These are phyloP conservation scores for Phaeomoniella chlamydospora DNA, from an alignment of 2,329 filamentous ascomycete genomes.

Conservation along the genomic window DNA sequence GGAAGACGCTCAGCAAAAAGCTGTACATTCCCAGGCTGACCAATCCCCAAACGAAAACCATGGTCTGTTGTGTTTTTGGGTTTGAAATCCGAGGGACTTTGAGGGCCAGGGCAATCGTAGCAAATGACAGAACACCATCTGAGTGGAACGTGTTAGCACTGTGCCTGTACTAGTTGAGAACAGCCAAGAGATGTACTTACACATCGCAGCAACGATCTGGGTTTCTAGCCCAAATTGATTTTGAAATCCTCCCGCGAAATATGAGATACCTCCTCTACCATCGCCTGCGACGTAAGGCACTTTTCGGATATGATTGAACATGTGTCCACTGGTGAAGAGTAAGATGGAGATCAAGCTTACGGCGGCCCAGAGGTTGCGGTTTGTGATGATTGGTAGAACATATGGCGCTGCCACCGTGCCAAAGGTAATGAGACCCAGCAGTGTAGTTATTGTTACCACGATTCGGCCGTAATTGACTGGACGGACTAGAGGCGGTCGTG, in stretches of 20 bases:
- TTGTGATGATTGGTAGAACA: constrained; percentile 67
- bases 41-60: constrained; percentile 64
- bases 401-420: constrained; percentile 62
- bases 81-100: constrained; percentile 85
- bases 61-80: constrained; percentile 61
- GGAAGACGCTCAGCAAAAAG: constrained; percentile 86
- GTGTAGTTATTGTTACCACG: constrained; percentile 49
- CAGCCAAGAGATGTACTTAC: constrained; percentile 40
- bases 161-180: constrained; percentile 10
- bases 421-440: constrained; percentile 56
- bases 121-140: constrained; percentile 76
- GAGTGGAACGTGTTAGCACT: constrained; percentile 10
- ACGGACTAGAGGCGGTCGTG: constrained; percentile 63
- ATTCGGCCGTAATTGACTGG: constrained; percentile 80
- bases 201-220: constrained; percentile 85
- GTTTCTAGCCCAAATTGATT: constrained; percentile 91
- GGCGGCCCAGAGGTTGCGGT: constrained; percentile 86
- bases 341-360: constrained; percentile 79
- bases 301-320: constrained; percentile 98
- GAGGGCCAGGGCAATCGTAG: constrained; percentile 76
- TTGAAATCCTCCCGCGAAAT: constrained; percentile 85
- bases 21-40: constrained; percentile 77
- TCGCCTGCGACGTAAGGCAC: constrained; percentile 83
- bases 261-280: constrained; percentile 70
- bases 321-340: constrained; percentile 89